Base-by-base conservation (phyloP, 139 green algal species). In the Chlamydomonas incerta region DNA sequence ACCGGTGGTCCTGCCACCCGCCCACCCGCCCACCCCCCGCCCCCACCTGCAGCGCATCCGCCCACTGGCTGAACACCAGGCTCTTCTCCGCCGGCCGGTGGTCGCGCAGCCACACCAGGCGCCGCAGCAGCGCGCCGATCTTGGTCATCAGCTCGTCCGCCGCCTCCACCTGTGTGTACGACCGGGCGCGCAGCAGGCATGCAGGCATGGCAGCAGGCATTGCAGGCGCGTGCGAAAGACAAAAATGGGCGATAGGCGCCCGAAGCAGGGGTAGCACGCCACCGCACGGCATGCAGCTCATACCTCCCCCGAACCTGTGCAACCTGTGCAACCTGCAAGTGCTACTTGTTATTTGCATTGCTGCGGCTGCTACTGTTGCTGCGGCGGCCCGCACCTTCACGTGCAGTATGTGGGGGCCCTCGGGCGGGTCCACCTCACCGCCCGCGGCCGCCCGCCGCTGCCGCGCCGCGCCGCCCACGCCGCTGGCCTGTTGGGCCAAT, bases 41-140 rank as follows among this genome's bases (percentile, higher is more conserved):
- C n/a, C n/a, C n/a, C 26, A 77, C 80, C 67, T 76, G 50, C 68
- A 95, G 90, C 17, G 93, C 93, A 11, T 94, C 90, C 13, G 81
- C 77, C 77, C 91, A 95, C 82, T 94, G 90, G 14, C 81, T 91
- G 82, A 93, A 93, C 57, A 94, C 93, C 55, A 95, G 81, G 58
- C 74, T 73, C 89, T 95, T 95, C 41, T 85, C 85, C 8, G 62
- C 67, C 2, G 92, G 87, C 31, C 79, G 18, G 6, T 62, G 55
- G 24, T 81, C 58, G 1, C 69, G 69, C 70, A 95, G 83, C 80
- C 87, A 86, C 74, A 95, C 50, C n/a, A 95, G 75, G 24, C 92
- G 89, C 66, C 93, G 88, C 87, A 95, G 21, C 69, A 95, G 87
- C 23, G 88, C 92, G 37, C 91, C 75, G 33, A 95, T 82, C 83